phyloP scores from a whole-genome alignment of 106 monocot species.

The Allium sativum region DNA sequence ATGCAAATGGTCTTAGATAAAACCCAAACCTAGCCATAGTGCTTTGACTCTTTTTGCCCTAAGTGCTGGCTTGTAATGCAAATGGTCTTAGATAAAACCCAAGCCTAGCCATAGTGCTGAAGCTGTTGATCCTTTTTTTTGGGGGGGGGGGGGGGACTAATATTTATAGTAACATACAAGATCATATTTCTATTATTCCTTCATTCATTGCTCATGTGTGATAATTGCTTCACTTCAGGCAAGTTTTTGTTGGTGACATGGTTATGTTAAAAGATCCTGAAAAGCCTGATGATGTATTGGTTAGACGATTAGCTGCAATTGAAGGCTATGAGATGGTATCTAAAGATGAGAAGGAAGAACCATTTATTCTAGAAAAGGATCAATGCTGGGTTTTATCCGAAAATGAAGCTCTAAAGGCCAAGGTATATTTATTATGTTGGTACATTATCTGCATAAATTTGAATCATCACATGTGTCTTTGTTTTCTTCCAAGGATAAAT shows the following conservation, averaged over 20 bases:
- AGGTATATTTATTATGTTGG: conserved; percentile 27
- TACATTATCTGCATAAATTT: too few relatives aligned
- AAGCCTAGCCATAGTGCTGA: too few relatives aligned
- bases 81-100: too few relatives aligned
- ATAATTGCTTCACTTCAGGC: conserved; percentile 16
- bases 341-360: conserved; percentile 78
- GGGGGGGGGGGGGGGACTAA: not conserved
- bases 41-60: too few relatives aligned
- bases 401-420: conserved; percentile 62
- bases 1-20: too few relatives aligned
- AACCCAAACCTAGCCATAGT: too few relatives aligned
- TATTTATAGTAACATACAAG: not conserved
- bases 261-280: conserved; percentile 88
- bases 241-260: conserved; percentile 91
- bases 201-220: conserved; percentile 1
- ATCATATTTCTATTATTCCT: not conserved
- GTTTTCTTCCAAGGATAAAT: too few relatives aligned
- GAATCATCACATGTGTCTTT: too few relatives aligned
- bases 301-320: conserved; percentile 79
- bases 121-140: too few relatives aligned
- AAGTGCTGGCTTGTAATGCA: too few relatives aligned
- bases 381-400: conserved; percentile 85
- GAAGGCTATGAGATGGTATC: conserved; percentile 98
- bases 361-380: conserved; percentile 80
- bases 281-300: conserved; percentile 54